Percentiles rank a stretch among this genome's conserved stretches.
phyloP scores from a whole-genome alignment of 768 basidiomycete species.

The Podaxis sp. region DNA sequence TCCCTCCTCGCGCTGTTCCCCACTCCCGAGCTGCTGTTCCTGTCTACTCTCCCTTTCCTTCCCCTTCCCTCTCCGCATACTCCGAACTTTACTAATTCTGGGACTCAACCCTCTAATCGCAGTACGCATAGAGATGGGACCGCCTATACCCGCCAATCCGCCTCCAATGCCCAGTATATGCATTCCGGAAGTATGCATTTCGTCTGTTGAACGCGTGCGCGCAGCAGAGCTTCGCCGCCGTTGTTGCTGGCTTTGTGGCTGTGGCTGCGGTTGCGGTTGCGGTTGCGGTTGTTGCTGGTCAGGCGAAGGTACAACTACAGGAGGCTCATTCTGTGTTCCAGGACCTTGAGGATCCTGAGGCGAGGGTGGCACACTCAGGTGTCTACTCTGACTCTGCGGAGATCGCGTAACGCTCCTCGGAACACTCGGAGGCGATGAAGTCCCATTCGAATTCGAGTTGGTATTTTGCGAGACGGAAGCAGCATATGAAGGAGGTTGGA shows the following conservation, averaged over 20 bases:
- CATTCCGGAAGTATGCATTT: not conserved
- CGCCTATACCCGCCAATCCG: conserved; percentile 2
- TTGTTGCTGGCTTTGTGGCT: not conserved
- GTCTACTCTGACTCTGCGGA: conserved; percentile 1
- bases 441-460: conserved; percentile 12
- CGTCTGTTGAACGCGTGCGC: conserved; percentile 2
- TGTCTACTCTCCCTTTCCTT: not conserved
- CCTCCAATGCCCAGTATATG: conserved; percentile 10
- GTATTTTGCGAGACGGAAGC: conserved; percentile 25
- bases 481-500: conserved; percentile 31
- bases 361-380: not conserved
- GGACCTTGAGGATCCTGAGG: conserved; percentile 7
- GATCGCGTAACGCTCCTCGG: conserved; percentile 20
- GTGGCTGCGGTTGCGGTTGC: not conserved
- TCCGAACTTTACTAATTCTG: conserved; percentile 7
- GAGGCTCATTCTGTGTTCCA: not conserved
- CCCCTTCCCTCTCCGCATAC: not conserved
- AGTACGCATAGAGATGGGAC: conserved; percentile 10
- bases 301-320: not conserved
- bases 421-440: conserved; percentile 23
- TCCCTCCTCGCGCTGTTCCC: not conserved
- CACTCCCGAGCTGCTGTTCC: not conserved
- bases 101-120: conserved; percentile 12
- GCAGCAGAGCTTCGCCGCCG: not conserved
- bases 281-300: conserved; percentile 1